phyloP scores from a whole-genome alignment of 192 early-diverging fungal species.

The Mortierella alpina region DNA sequence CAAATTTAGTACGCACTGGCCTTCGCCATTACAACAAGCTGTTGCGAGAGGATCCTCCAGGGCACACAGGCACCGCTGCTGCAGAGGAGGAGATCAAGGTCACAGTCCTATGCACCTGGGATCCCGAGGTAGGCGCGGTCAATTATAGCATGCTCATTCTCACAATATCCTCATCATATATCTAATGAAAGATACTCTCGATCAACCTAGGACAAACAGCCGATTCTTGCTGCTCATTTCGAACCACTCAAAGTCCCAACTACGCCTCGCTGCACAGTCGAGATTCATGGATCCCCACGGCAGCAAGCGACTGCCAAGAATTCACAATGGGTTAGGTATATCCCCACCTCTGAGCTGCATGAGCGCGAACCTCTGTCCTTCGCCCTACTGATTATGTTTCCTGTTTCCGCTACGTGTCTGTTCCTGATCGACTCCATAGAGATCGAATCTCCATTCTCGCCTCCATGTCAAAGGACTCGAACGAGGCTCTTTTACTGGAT shows the following conservation, averaged over 20 bases:
- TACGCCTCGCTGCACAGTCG: constrained; percentile 50
- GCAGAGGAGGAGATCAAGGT: constrained; percentile 61
- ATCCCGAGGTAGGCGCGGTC: constrained; percentile 49
- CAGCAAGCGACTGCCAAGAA: constrained; percentile 70
- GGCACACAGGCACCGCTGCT: not conserved
- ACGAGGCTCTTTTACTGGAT: constrained; percentile 73
- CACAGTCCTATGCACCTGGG: constrained; percentile 68
- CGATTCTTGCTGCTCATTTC: constrained; percentile 39
- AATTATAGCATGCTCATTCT: no score
- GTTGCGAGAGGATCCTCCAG: constrained; percentile 3
- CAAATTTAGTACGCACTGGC: constrained; percentile 56
- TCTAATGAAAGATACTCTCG: no score
- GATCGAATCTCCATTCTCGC: constrained; percentile 62
- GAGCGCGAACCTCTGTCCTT: no score
- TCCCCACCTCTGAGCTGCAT: no score
- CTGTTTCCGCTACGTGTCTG: no score
- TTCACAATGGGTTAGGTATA: constrained; percentile 70
- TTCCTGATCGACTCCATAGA: constrained; percentile 7
- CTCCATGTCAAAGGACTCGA: constrained; percentile 54
- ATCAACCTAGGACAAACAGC: not conserved
- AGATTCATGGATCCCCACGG: constrained; percentile 65
- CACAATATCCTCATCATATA: no score
- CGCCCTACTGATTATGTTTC: no score
- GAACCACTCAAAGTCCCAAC: constrained; percentile 22
- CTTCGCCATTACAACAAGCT: constrained; percentile 59